phyloP scores from a whole-genome alignment of 805 yeast genomes.

The Zygosaccharomyces rouxii region DNA sequence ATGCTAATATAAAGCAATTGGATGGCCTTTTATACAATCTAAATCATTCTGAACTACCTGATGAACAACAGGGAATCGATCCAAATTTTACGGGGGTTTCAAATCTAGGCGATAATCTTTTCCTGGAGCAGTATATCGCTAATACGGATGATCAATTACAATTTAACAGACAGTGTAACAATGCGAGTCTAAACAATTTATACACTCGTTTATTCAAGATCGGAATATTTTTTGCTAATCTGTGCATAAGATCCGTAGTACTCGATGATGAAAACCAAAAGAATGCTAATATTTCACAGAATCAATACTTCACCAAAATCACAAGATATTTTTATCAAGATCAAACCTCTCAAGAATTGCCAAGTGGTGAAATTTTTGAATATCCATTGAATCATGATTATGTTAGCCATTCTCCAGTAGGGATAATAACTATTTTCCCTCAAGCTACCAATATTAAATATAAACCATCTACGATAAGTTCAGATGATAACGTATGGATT shows the following conservation, averaged over 20 bases:
- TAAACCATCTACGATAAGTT: conserved; percentile 23
- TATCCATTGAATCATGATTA: conserved; percentile 19
- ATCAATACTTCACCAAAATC: conserved; percentile 16
- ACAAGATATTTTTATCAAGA: conserved; percentile 21
- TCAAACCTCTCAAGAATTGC: conserved; percentile 10
- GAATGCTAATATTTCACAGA: conserved; percentile 3
- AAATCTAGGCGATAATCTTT: conserved; percentile 13
- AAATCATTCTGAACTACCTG: conserved; percentile 9
- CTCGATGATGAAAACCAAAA: background rate
- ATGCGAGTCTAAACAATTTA: conserved; percentile 14
- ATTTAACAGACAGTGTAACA: conserved; percentile 18
- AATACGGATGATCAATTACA: conserved; percentile 18
- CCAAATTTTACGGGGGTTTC: conserved; percentile 28
- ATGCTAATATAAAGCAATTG: conserved; percentile 25
- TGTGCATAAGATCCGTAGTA: conserved; percentile 20
- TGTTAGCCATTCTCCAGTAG: conserved; percentile 17
- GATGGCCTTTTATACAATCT: conserved; percentile 15
- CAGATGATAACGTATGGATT: conserved; percentile 28
- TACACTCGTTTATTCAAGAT: conserved; percentile 23
- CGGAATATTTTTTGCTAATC: conserved; percentile 21
- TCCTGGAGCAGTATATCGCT: conserved; percentile 29
- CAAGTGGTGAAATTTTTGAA: conserved; percentile 19
- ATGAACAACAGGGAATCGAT: conserved; percentile 23
- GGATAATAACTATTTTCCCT: conserved; percentile 30
- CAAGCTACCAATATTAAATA: conserved; percentile 23